Evolutionary conservation across 768 basidiomycete species (phyloP).

Genomic region (Suillus ampliporus): DNA sequence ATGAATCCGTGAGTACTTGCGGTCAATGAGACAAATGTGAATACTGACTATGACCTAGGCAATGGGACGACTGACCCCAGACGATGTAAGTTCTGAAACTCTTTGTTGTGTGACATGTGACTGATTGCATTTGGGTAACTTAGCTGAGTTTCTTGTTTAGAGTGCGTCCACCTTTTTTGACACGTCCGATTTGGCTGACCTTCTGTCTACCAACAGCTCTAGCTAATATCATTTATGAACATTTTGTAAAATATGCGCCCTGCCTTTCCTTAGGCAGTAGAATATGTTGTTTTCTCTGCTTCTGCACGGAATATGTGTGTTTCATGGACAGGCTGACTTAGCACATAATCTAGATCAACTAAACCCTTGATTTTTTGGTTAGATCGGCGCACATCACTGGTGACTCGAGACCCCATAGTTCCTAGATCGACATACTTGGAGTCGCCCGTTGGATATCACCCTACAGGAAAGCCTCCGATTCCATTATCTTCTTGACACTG

Average conservation of each 20-base stretch:
- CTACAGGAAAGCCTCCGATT: not conserved
- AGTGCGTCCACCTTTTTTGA: conserved; percentile 32
- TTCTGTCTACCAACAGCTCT: not conserved
- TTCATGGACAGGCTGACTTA: too few relatives aligned
- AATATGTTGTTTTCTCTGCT: not conserved
- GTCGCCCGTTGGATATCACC: not conserved
- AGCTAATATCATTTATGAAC: not conserved
- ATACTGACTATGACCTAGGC: conserved; percentile 52
- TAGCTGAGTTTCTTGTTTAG: conserved; percentile 54
- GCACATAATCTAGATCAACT: too few relatives aligned
- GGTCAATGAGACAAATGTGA: conserved; percentile 12
- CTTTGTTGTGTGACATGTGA: not conserved
- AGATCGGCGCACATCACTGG: too few relatives aligned
- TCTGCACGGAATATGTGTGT: not conserved
- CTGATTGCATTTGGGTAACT: conserved; percentile 13
- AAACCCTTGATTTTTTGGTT: too few relatives aligned
- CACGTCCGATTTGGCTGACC: not conserved
- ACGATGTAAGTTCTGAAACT: conserved; percentile 56
- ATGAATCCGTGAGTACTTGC: conserved; percentile 65
- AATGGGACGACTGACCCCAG: conserved; percentile 92
- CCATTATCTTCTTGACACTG: not conserved
- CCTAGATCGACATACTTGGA: too few relatives aligned
- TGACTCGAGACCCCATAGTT: too few relatives aligned
- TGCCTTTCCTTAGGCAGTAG: not conserved
- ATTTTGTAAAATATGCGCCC: not conserved